Percentiles rank a stretch among this genome's conserved stretches.
phyloP scores from a whole-genome alignment of 352 stramenopile genomes.

The Aphanomyces stellatus region DNA sequence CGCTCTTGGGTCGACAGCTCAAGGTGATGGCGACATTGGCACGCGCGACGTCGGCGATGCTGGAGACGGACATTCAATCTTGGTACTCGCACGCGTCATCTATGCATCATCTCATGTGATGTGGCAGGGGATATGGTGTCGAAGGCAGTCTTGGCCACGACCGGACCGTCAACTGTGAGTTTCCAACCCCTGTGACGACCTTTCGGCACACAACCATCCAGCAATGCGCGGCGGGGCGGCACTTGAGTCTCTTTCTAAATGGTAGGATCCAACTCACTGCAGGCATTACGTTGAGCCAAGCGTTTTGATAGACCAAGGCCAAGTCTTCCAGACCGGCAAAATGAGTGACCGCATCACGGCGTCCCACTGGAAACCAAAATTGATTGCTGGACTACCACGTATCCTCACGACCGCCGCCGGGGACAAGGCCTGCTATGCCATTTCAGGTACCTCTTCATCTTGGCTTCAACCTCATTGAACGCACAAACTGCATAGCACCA shows the following conservation, averaged over 20 bases:
- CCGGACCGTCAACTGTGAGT: not conserved
- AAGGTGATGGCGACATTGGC: not conserved
- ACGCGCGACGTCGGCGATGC: not conserved
- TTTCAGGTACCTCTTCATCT: constrained; percentile 31
- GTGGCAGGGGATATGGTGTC: constrained; percentile 15
- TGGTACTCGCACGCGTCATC: not conserved
- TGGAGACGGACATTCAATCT: not conserved
- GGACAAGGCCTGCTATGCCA: constrained; percentile 42
- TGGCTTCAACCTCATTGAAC: not conserved
- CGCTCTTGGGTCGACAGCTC: not conserved
- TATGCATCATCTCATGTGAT: not conserved
- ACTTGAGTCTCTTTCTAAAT: constrained; percentile 8
- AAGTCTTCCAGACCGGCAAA: constrained; percentile 41
- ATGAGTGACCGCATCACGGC: constrained; percentile 47
- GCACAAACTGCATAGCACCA: not conserved
- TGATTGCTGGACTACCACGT: not conserved
- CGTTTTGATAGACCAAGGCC: constrained; percentile 23
- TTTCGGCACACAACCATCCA: constrained; percentile 3
- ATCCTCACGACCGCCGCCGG: constrained; percentile 43
- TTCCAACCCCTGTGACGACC: not conserved
- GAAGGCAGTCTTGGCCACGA: constrained; percentile 12
- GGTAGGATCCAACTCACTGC: too few species aligned
- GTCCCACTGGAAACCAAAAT: constrained; percentile 24
- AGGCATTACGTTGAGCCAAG: not conserved
- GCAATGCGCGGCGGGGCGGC: not conserved